Evolutionary conservation across 2,329 filamentous ascomycete species (phyloP).

Genomic region (Pseudocercospora macadamiae): DNA sequence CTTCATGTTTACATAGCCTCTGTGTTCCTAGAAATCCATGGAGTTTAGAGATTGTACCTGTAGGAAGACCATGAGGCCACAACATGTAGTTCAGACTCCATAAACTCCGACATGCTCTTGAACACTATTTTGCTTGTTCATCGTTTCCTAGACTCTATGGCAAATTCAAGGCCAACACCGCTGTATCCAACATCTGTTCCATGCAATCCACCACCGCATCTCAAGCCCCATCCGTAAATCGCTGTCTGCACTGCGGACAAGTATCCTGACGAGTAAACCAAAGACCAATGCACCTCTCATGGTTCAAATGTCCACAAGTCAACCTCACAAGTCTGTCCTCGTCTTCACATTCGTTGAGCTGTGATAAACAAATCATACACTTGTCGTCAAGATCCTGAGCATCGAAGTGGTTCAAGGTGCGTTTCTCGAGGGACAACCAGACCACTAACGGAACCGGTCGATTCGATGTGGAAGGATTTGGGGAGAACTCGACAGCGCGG

Average conservation of each 20-base stretch:
- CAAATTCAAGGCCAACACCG: too few species aligned
- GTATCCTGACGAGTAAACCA: background rate
- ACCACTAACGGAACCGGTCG: background rate
- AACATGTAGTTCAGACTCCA: too few species aligned
- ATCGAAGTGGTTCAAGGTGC: background rate
- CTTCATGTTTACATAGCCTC: background rate
- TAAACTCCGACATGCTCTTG: too few species aligned
- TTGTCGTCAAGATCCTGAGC: background rate
- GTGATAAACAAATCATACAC: background rate
- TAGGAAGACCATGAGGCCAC: too few species aligned
- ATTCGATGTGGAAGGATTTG: background rate
- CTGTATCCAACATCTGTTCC: too few species aligned
- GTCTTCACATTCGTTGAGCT: background rate
- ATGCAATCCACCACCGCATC: too few species aligned
- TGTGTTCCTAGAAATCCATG: too few species aligned
- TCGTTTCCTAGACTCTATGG: too few species aligned
- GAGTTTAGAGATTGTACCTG: too few species aligned
- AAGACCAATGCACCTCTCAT: background rate
- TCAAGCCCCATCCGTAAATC: background rate
- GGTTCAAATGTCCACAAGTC: background rate
- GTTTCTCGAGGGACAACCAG: background rate
- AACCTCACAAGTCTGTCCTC: background rate
- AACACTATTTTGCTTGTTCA: too few species aligned
- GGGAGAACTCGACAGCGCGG: background rate
- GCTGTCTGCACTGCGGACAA: background rate